phyloP scores from a whole-genome alignment of 2,329 filamentous ascomycete species.

The Lomentospora prolificans region DNA sequence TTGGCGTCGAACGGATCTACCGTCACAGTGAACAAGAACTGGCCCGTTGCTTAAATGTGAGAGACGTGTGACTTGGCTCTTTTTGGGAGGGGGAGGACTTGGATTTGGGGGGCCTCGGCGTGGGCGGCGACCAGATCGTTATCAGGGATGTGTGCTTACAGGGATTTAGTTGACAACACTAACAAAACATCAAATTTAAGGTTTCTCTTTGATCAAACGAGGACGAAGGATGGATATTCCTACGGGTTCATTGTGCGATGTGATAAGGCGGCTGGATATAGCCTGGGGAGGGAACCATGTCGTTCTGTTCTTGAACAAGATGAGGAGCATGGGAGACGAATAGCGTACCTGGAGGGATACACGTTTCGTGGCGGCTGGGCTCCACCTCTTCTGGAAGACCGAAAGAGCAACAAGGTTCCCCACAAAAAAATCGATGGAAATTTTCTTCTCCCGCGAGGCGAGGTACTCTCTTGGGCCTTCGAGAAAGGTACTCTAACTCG shows the following conservation, averaged over 20 bases:
- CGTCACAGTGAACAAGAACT: slow-evolving; percentile 25
- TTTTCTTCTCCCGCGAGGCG: neutral
- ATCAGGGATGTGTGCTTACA: neutral
- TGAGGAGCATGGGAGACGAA: neutral
- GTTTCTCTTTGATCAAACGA: neutral
- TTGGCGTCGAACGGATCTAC: slow-evolving; percentile 22
- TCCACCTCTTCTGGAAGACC: neutral
- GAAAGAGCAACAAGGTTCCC: neutral
- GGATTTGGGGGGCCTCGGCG: too few species aligned
- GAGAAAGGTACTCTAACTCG: neutral
- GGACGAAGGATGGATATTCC: too few species aligned
- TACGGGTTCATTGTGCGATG: too few species aligned
- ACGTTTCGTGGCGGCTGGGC: neutral
- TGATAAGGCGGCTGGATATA: too few species aligned
- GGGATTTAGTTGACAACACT: neutral
- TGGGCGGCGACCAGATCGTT: too few species aligned
- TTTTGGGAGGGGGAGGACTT: too few species aligned
- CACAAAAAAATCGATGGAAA: neutral
- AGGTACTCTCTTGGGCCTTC: neutral
- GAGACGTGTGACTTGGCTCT: too few species aligned
- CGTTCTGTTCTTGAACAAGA: neutral
- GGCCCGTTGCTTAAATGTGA: slow-evolving; percentile 20
- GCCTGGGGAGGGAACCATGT: neutral
- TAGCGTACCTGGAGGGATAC: neutral
- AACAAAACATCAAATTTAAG: neutral